Evolutionary conservation across 2,329 filamentous ascomycete genomes (phyloP), one percentile per base, ranked within the genome.

Genomic region (Calonectria fujianensis): DNA sequence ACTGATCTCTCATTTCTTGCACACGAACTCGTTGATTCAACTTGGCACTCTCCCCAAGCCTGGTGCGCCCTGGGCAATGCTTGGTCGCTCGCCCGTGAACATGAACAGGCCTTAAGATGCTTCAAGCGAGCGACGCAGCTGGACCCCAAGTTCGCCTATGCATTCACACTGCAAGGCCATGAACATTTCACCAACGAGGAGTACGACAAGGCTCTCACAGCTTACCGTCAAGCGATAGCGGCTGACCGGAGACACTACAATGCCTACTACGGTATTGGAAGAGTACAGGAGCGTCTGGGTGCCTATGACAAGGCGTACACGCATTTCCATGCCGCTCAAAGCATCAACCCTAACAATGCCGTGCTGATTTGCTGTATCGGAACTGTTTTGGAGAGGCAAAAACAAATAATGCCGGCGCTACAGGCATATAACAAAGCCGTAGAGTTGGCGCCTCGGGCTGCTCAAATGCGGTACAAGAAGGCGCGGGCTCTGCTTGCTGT

Each of bases 1-100:
- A 94, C 96, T 0, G 95, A 98, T 75, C 89, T 99, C 29, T 96
- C 96, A 0, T 98, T 97, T 85, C 89, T 99, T 35, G 95, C 96
- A 0, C 96, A 98, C 82, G 95, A 97, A 81, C 89, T 98, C 51
- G 91, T 98, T 67, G 96, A 98, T 77, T 89, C 94, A 20, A 94
- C 96, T 74, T 97, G 96, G 87, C 90, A 97, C 77, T 96, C 96
- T 0, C 96, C 97, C 2, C 94, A 99, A 84, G 96, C 97, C 5
- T 99, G 97, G 97, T 98, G 96, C 82, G 95, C 96, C 0, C 87
- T 98, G 72, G 97, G 97, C 9, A 99, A 99, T 82, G 96, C 96
- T 1, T 98, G 96, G 89, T 98, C 97, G 1, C 89, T 98, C 35
- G 93, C 96, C 74, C 92, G 95, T 73, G 96, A 99, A 82, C 96